Evolutionary conservation across 345 rosid genomes (phyloP), one percentile per base, ranked within the genome.

Genomic region (Viola odorata): DNA sequence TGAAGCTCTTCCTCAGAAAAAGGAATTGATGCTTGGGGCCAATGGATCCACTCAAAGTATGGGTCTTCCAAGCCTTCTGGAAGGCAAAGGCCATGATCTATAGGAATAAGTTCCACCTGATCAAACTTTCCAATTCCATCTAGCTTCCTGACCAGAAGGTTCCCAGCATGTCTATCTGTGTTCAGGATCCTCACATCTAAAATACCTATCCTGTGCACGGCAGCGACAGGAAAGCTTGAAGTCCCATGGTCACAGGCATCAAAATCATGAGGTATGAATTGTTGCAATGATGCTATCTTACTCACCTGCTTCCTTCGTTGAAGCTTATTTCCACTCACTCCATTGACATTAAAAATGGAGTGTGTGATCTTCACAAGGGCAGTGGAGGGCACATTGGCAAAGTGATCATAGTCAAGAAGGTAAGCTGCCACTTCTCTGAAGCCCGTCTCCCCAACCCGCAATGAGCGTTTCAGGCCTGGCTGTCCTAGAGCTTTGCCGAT

Each of bases 1-100:
- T 56, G 66, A 41, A 78, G 75, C 60, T 78, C 82, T 23, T 75
- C 75, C 54, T 75, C 75, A 10, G 82, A 75, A 61, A 78, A 79
- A 47, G 82, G 80, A 50, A 78, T 72, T 16, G 82, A 78, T 23
- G 82, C 80, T 65, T 79, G 82, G 32, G 77, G 77, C 82, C 82
- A 79, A 56, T 72, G 75, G 42, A 75, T 72, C 82, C 80, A 78
- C 64, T 79, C 82, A 37, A 75, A 79, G 45, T 79, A 79, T 15
- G 82, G 80, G 55, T 79, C 77, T 73, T 79, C 82, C 63, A 72
- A 58, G 68, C 65, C 62, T 64, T 79, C 80, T 14, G 82, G 82
- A 47, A 79, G 80, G 65, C 80, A 79, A 58, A 79, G 73, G 40
- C 80, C 82, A 64, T 75, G 82, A 61, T 79, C 80, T 40, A 79